Percentiles rank a stretch among this genome's conserved stretches.
These are phyloP conservation scores for Termitomyces sp. DNA, from an alignment of 768 basidiomycete species.

Conservation along the genomic window DNA sequence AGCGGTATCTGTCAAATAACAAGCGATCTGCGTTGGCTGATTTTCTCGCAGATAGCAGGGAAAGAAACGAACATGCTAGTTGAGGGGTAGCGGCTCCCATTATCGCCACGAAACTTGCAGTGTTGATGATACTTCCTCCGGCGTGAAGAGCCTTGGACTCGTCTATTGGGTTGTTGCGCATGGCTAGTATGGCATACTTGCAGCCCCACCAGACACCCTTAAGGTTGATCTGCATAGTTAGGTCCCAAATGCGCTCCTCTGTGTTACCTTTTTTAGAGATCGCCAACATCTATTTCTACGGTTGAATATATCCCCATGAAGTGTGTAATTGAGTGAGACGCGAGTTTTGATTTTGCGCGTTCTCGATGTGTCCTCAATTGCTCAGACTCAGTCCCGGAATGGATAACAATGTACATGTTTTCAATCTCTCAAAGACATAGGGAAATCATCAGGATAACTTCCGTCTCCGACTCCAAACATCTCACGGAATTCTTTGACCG, in stretches of 20 bases:
- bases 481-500: conserved; percentile 33
- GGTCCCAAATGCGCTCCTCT: conserved; percentile 93
- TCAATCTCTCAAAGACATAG: conserved; percentile 24
- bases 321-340: not conserved
- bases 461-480: conserved; percentile 36
- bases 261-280: conserved; percentile 46
- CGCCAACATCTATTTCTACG: no score
- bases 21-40: conserved; percentile 10
- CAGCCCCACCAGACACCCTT: conserved; percentile 99
- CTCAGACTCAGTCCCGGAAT: not conserved
- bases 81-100: conserved; percentile 98
- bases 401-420: not conserved
- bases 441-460: conserved; percentile 38
- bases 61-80: conserved; percentile 75
- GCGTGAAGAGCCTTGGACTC: conserved; percentile 69
- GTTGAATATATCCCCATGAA: no score
- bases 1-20: conserved; percentile 65
- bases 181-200: conserved; percentile 95
- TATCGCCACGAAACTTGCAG: conserved; percentile 93
- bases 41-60: not conserved
- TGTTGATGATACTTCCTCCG: conserved; percentile 95
- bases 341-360: not conserved
- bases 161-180: conserved; percentile 89
- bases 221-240: conserved; percentile 90
- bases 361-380: not conserved